phyloP scores from a whole-genome alignment of 371 early-diverging fungal species.

The Amoeboaphelidium protococcarum region DNA sequence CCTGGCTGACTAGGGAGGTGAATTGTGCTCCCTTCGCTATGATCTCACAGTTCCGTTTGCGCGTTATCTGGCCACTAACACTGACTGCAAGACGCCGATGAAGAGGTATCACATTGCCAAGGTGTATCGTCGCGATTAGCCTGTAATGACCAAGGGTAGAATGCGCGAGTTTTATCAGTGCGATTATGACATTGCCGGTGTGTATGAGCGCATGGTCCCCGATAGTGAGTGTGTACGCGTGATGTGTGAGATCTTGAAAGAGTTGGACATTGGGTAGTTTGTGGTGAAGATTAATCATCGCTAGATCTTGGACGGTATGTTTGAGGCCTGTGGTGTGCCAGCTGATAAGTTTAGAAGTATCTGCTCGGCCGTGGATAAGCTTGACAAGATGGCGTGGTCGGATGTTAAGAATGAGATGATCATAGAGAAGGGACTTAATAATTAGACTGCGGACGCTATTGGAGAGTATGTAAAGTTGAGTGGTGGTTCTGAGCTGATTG shows the following conservation, averaged over 20 bases:
- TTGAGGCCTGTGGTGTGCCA: conserved; percentile 84
- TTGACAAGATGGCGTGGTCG: conserved; percentile 86
- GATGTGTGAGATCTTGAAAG: conserved; percentile 46
- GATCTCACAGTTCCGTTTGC: conserved; percentile 99
- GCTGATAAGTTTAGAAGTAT: conserved; percentile 54
- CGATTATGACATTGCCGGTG: conserved; percentile 97
- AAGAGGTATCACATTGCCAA: conserved; percentile 98
- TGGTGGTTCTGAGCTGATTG: conserved; percentile 44
- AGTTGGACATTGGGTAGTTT: conserved; percentile 53
- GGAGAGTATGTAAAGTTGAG: conserved; percentile 60
- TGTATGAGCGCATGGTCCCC: conserved; percentile 80
- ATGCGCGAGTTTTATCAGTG: conserved; percentile 98
- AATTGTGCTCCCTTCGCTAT: conserved; percentile 86
- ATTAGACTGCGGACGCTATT: conserved; percentile 56
- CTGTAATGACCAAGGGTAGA: conserved; percentile 91
- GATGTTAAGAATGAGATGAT: conserved; percentile 89
- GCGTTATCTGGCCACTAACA: conserved; percentile 86
- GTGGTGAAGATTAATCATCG: conserved; percentile 85
- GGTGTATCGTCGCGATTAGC: conserved; percentile 97
- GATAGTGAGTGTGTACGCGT: conserved; percentile 86
- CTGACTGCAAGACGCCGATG: conserved; percentile 48
- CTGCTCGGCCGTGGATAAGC: conserved; percentile 95
- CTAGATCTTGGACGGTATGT: conserved; percentile 86
- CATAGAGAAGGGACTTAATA: conserved; percentile 57
- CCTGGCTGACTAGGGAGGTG: conserved; percentile 95